phyloP scores from a whole-genome alignment of 257 asterid species.

The Salvia miltiorrhiza region DNA sequence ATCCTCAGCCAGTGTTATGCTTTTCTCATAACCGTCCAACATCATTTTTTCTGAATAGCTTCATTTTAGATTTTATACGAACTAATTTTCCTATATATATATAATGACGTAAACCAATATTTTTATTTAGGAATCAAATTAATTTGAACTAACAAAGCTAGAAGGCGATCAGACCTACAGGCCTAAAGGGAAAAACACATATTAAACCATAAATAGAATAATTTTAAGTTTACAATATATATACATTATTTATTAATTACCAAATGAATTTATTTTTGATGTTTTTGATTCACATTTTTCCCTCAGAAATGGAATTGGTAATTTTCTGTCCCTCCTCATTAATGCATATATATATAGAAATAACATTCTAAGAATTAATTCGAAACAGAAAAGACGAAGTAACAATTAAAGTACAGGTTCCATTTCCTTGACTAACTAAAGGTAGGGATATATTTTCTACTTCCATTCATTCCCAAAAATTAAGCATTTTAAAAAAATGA shows the following conservation, averaged over 20 bases:
- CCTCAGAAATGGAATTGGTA: background rate
- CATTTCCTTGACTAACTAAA: background rate
- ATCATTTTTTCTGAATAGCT: too few relatives aligned
- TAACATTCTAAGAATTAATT: background rate
- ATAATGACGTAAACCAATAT: too few relatives aligned
- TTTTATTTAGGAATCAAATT: too few relatives aligned
- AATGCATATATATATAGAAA: background rate
- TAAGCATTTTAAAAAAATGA: background rate
- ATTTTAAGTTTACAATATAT: too few relatives aligned
- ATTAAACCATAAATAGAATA: too few relatives aligned
- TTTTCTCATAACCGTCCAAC: background rate
- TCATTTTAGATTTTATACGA: too few relatives aligned
- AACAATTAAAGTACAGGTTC: background rate
- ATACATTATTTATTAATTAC: too few relatives aligned
- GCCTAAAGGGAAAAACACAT: too few relatives aligned
- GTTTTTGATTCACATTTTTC: background rate
- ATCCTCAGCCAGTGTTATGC: background rate
- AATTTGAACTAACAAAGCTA: background rate
- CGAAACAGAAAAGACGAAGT: background rate
- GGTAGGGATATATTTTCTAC: background rate
- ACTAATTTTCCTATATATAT: too few relatives aligned
- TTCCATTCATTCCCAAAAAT: background rate
- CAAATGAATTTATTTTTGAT: background rate
- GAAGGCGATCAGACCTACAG: too few relatives aligned
- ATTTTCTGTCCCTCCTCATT: background rate